Conservation (phyloP, 352 stramenopile genomes). For the Pythium biforme region DNA sequence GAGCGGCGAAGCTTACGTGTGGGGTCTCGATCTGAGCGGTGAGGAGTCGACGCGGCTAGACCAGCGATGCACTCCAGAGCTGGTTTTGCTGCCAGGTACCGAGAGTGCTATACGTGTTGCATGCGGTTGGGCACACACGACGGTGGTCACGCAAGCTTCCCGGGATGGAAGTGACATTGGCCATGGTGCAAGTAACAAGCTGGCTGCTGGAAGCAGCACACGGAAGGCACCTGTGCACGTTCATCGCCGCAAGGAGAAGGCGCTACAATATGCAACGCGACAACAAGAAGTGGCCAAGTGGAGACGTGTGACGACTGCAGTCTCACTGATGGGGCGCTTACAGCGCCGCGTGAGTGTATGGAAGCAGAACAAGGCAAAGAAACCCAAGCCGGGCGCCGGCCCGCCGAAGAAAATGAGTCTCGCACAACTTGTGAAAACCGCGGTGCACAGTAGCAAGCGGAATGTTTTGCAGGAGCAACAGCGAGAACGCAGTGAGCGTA, state of each 20-base stretch:
- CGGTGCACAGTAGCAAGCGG: not conserved
- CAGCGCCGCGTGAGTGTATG: conserved; percentile 9
- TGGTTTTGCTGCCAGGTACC: conserved; percentile 32
- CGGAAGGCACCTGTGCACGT: conserved; percentile 4
- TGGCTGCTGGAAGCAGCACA: not conserved
- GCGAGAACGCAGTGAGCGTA: not conserved
- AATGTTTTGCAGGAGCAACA: conserved; percentile 1
- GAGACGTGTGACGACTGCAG: conserved; percentile 14
- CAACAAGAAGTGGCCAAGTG: conserved; percentile 27
- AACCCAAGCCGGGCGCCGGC: not conserved
- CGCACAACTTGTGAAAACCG: conserved; percentile 13
- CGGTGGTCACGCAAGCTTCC: conserved; percentile 44
- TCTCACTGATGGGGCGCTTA: conserved; percentile 12
- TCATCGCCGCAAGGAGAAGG: conserved; percentile 19
- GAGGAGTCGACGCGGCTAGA: conserved; percentile 39
- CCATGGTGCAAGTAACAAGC: not conserved
- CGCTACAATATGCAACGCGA: conserved; percentile 9
- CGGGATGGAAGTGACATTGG: not conserved
- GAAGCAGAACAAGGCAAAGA: conserved; percentile 13
- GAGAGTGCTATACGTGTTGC: conserved; percentile 47
- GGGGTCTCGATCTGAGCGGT: conserved; percentile 58
- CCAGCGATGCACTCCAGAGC: conserved; percentile 34
- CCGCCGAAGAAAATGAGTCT: conserved; percentile 3
- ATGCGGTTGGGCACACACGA: conserved; percentile 69
- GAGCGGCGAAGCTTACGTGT: conserved; percentile 46